These are phyloP conservation scores for Pichia sp. DNA, from an alignment of 1,139 yeast genomes.

Conservation along the genomic window DNA sequence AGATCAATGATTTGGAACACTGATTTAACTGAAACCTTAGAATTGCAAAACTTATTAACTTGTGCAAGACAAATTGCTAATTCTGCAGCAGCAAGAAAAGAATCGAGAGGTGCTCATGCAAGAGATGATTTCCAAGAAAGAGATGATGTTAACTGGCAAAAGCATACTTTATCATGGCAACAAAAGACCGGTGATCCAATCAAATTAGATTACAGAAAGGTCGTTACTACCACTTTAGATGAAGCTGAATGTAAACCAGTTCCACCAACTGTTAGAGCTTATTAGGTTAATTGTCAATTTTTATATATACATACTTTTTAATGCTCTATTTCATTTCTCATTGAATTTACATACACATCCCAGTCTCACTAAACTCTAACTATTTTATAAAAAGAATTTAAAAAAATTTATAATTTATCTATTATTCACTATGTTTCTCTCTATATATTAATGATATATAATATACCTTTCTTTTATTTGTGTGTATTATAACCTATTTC, in stretches of 20 bases:
- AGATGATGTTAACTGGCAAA: slow-evolving; percentile 97
- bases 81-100: slow-evolving; percentile 92
- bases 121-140: slow-evolving; percentile 96
- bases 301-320: background rate
- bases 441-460: background rate
- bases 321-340: background rate
- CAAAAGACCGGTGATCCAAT: slow-evolving; percentile 62
- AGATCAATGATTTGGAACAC: slow-evolving; percentile 99
- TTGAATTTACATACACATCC: background rate
- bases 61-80: slow-evolving; percentile 96
- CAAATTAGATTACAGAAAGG: slow-evolving; percentile 78
- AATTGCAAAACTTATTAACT: slow-evolving; percentile 91
- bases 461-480: background rate
- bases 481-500: background rate
- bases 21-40: slow-evolving; percentile 92
- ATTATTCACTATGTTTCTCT: slow-evolving; percentile 2
- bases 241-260: slow-evolving; percentile 90
- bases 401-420: background rate
- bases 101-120: slow-evolving; percentile 99
- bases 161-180: slow-evolving; percentile 95
- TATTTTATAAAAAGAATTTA: background rate
- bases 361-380: background rate
- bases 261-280: slow-evolving; percentile 95
- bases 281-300: slow-evolving; percentile 26
- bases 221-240: slow-evolving; percentile 77